A percentile compares a stretch with the other conserved stretches of the same genome.
phyloP scores from a whole-genome alignment of 257 asterid species.

The Agastache rugosa region DNA sequence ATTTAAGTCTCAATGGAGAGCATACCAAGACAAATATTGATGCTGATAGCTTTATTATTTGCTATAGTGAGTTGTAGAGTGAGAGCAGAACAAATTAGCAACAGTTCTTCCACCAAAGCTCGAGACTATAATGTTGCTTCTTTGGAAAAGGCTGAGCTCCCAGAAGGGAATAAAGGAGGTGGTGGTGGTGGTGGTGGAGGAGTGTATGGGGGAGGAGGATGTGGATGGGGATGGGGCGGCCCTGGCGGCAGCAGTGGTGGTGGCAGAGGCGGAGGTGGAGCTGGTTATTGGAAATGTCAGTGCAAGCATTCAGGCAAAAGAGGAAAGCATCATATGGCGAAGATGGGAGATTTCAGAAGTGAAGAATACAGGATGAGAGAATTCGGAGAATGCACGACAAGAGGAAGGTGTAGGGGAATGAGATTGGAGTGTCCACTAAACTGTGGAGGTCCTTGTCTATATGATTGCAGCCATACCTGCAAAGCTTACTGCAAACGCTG shows the following conservation, averaged over 20 bases:
- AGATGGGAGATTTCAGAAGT: neutral
- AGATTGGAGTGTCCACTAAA: constrained; percentile 41
- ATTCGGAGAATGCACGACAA: constrained; percentile 35
- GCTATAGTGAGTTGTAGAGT: constrained; percentile 18
- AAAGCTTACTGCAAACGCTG: constrained; percentile 40
- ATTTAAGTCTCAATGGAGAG: constrained; percentile 34
- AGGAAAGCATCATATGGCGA: constrained; percentile 4
- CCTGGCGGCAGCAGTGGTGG: constrained; percentile 29
- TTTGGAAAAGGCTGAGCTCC: constrained; percentile 10
- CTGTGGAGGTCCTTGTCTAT: constrained; percentile 39
- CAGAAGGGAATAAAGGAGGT: constrained; percentile 8
- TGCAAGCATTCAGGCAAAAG: constrained; percentile 28
- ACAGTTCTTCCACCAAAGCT: constrained; percentile 3
- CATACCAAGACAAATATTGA: neutral
- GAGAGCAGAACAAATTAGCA: constrained; percentile 34
- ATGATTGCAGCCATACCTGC: constrained; percentile 40
- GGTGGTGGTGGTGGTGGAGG: constrained; percentile 39
- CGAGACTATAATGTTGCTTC: constrained; percentile 12
- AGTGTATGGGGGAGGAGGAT: constrained; percentile 36
- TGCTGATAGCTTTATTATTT: constrained; percentile 31
- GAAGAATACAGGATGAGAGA: constrained; percentile 35
- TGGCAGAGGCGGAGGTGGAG: constrained; percentile 28
- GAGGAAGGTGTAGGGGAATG: constrained; percentile 42
- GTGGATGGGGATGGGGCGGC: constrained; percentile 36
- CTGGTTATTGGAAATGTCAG: constrained; percentile 30